phyloP scores from a whole-genome alignment of 371 early-diverging fungal genomes.

The Zychaea mexicana region DNA sequence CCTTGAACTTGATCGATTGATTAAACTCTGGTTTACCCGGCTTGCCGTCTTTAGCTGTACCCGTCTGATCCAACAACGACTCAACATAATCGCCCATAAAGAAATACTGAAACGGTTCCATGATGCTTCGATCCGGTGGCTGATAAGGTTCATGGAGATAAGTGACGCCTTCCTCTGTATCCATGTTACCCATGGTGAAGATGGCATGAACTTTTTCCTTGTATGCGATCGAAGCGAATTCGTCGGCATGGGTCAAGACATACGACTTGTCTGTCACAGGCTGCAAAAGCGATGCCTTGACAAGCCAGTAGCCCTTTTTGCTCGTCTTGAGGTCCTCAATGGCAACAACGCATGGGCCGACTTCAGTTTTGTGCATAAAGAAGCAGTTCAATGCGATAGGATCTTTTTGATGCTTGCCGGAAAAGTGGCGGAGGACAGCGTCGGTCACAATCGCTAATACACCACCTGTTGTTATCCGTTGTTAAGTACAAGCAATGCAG shows the following conservation, averaged over 20 bases:
- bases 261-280: conserved; percentile 13
- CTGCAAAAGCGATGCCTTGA: conserved; percentile 30
- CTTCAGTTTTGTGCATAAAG: conserved; percentile 34
- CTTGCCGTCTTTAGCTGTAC: not conserved
- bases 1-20: conserved; percentile 31
- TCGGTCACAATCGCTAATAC: conserved; percentile 30
- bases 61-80: conserved; percentile 2
- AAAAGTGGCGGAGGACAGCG: conserved; percentile 30
- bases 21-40: conserved; percentile 33
- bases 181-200: conserved; percentile 47
- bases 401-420: conserved; percentile 31
- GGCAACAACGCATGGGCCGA: conserved; percentile 32
- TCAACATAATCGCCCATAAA: conserved; percentile 33
- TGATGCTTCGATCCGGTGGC: conserved; percentile 18
- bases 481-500: not conserved
- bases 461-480: conserved; percentile 15
- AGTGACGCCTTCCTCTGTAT: conserved; percentile 37
- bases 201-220: conserved; percentile 32
- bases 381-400: conserved; percentile 45
- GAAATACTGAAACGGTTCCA: conserved; percentile 21
- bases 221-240: conserved; percentile 29
- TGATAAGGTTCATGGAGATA: conserved; percentile 15
- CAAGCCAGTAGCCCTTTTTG: conserved; percentile 39
- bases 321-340: conserved; percentile 39
- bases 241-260: conserved; percentile 6